Conservation (phyloP, 768 basidiomycete genomes). For the Inosperma sp. region DNA sequence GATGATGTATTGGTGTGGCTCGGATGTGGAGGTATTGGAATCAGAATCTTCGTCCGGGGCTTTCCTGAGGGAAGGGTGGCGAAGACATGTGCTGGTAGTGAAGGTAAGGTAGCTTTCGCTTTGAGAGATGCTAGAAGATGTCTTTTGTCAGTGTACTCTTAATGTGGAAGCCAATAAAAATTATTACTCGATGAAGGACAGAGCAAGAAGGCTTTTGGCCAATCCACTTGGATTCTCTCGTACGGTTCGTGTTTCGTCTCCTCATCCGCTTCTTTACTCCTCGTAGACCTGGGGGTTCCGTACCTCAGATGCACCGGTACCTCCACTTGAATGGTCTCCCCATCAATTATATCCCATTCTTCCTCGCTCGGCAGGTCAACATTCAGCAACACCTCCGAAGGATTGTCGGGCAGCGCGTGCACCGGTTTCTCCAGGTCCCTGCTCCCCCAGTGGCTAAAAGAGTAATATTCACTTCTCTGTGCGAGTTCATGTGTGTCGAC, state of each 20-base stretch:
- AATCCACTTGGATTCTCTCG: slow-evolving; percentile 28
- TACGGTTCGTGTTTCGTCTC: slow-evolving; percentile 13
- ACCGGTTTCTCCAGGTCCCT: slow-evolving; percentile 46
- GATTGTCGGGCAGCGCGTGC: slow-evolving; percentile 28
- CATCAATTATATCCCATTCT: slow-evolving; percentile 9
- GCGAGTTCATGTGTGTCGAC: slow-evolving; percentile 47
- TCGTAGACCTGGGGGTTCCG: slow-evolving; percentile 25
- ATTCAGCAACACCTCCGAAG: slow-evolving; percentile 25
- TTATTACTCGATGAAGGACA: slow-evolving; percentile 31
- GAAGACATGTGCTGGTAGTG: slow-evolving; percentile 12
- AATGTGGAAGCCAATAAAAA: neutral
- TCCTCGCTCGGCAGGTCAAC: slow-evolving; percentile 18
- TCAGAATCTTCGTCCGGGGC: slow-evolving; percentile 9
- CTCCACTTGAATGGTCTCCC: slow-evolving; percentile 26
- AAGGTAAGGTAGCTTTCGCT: neutral
- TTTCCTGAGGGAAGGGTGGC: slow-evolving; percentile 5
- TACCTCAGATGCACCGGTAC: slow-evolving; percentile 48
- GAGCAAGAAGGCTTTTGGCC: slow-evolving; percentile 37
- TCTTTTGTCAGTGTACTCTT: neutral
- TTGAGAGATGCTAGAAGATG: slow-evolving; percentile 1
- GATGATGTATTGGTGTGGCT: slow-evolving; percentile 14
- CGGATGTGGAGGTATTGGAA: slow-evolving; percentile 19
- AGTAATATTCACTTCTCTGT: slow-evolving; percentile 34
- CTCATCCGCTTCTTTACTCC: slow-evolving; percentile 3
- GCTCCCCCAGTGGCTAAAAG: slow-evolving; percentile 38